Evolutionary conservation across 1,284 basidiomycete species (phyloP), one percentile per base, ranked within the genome.

Genomic region (Ustilago sp.): DNA sequence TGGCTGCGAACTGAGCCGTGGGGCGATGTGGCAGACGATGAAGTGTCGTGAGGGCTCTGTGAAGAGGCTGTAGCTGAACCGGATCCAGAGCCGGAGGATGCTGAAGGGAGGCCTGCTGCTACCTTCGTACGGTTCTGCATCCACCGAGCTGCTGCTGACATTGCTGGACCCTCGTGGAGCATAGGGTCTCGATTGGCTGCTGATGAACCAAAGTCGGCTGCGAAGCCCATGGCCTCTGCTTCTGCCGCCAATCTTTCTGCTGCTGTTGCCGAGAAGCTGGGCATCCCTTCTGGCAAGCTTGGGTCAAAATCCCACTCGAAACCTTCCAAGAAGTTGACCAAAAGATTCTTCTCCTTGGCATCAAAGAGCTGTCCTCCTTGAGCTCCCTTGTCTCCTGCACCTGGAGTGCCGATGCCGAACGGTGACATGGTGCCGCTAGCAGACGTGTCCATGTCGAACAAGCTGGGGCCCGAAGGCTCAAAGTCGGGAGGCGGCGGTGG

Each of bases 291-390:
- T 3, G 82, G 82, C 11, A 83, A 57, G 12, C 65, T 68, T 1
- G 82, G 82, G 45, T 83, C 79, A 63, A 83, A 83, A 48, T 83
- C 80, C 76, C 78, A 82, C 47, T 83, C 80, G 45, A 83, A 82
- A 9, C 81, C 77, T 55, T 77, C 74, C 34, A 83, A 56, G 64
- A 83, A 83, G 63, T 71, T 80, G 58, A 77, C 68, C 6, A 83
- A 59, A 28, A 83, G 63, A 19, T 65, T 70, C 59, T 75, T 68
- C 41, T 83, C 82, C 45, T 67, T 76, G 7, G 81, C 70, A 43
- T 83, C 79, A 39, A 83, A 83, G 9, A 83, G 68, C 34, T 63
- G 54, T 8, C 52, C 59, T 52, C 47, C 58, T 23, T 63, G 63
- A 17, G 53, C 57, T 2, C 41, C 28, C 19, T 71, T 75, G 56